Evolutionary conservation across 106 monocot genomes (phyloP).

Genomic region (Dendrobium officinale): DNA sequence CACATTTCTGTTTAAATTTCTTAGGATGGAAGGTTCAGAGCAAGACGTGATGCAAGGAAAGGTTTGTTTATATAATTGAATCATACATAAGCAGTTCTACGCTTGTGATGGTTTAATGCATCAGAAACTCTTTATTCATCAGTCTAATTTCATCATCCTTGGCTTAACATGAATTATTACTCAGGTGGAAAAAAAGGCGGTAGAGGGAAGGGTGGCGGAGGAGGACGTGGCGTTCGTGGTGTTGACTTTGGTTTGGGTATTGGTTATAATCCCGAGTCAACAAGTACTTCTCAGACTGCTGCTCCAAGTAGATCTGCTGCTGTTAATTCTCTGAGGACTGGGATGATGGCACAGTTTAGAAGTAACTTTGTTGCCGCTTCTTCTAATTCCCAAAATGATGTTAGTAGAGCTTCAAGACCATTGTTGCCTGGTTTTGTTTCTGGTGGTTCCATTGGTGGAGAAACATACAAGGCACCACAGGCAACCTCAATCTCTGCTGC

Average conservation of each 20-base stretch:
- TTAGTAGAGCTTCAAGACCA: slow-evolving; percentile 25
- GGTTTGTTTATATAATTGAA: slow-evolving; percentile 16
- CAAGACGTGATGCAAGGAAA: slow-evolving; percentile 77
- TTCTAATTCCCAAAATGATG: slow-evolving; percentile 26
- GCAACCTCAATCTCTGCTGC: not conserved
- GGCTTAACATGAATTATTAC: not conserved
- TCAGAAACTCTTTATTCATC: not conserved
- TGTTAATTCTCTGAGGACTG: slow-evolving; percentile 62
- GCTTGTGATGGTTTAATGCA: not conserved
- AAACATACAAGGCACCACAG: slow-evolving; percentile 26
- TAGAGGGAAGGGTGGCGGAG: slow-evolving; percentile 48
- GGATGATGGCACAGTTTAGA: slow-evolving; percentile 78
- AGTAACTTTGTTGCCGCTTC: slow-evolving; percentile 83
- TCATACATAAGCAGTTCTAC: not conserved
- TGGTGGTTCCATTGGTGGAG: slow-evolving; percentile 87
- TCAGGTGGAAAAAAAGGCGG: slow-evolving; percentile 78
- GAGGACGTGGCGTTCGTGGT: slow-evolving; percentile 81
- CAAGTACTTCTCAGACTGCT: slow-evolving; percentile 27
- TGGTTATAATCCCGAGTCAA: slow-evolving; percentile 59
- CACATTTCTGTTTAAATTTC: slow-evolving; percentile 7
- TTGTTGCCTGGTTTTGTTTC: slow-evolving; percentile 73
- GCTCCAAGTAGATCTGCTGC: slow-evolving; percentile 50
- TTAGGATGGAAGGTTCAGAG: slow-evolving; percentile 80
- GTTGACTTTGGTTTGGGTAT: slow-evolving; percentile 90
- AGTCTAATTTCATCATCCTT: not conserved